Conservation (phyloP, 306 rosid species). For the Trifolium subterraneum region DNA sequence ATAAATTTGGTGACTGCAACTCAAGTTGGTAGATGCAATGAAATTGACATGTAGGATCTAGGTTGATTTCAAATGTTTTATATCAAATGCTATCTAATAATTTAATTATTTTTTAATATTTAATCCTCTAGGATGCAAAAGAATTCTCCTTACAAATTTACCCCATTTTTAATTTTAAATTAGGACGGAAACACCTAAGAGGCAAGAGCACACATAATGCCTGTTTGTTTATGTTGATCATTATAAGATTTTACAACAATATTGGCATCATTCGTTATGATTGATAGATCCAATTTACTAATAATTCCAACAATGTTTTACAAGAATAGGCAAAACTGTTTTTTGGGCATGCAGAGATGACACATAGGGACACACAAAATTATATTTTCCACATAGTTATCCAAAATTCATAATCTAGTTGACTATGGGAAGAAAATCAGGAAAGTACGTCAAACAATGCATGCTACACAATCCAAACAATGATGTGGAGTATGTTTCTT, state of each 20-base stretch:
- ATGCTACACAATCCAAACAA: constrained; percentile 42
- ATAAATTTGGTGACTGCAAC: too few relatives aligned
- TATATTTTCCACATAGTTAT: too few relatives aligned
- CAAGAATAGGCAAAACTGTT: not conserved
- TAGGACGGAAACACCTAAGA: not conserved
- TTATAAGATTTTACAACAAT: not conserved
- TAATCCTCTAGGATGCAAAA: too few relatives aligned
- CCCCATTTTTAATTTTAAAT: not conserved
- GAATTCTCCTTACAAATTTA: not conserved
- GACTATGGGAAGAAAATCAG: constrained; percentile 18
- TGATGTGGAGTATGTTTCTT: constrained; percentile 33
- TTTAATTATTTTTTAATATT: too few relatives aligned
- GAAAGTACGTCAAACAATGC: constrained; percentile 46
- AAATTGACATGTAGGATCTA: too few relatives aligned
- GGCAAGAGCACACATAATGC: not conserved
- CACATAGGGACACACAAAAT: not conserved
- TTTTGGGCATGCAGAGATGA: not conserved
- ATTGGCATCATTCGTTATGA: not conserved
- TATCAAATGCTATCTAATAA: too few relatives aligned
- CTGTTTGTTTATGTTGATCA: not conserved
- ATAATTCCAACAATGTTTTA: too few relatives aligned
- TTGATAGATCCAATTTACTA: too few relatives aligned
- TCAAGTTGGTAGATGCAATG: too few relatives aligned
- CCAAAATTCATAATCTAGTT: constrained; percentile 1
- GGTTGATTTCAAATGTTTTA: too few relatives aligned